A percentile compares a stretch with the other conserved stretches of the same genome.
Conservation (phyloP, 331 rosid genomes). For the Rhamnella rubrinervis region DNA sequence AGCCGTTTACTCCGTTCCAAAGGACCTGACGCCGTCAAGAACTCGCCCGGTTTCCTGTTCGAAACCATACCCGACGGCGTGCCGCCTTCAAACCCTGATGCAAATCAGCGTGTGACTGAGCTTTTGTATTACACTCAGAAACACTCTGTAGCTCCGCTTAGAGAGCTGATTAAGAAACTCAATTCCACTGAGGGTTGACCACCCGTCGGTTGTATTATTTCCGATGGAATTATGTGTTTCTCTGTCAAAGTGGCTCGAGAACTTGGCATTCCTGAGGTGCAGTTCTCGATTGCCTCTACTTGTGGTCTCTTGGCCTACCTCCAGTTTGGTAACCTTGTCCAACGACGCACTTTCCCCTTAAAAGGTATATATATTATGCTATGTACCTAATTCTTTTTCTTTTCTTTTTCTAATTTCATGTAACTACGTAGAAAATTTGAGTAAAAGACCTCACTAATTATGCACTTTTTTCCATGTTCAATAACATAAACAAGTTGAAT, state of each 20-base stretch:
- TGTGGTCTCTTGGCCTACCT: conserved; percentile 22
- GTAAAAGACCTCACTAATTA: too few relatives aligned
- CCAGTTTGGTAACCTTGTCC: conserved; percentile 14
- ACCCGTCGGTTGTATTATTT: conserved; percentile 19
- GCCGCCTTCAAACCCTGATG: conserved; percentile 18
- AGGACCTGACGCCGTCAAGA: conserved; percentile 16
- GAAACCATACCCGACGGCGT: conserved; percentile 22
- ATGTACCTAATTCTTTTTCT: background rate
- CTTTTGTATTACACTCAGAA: conserved; percentile 25
- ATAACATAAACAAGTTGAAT: too few relatives aligned
- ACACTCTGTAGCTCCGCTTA: conserved; percentile 16
- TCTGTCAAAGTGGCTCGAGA: conserved; percentile 14
- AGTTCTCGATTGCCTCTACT: conserved; percentile 30
- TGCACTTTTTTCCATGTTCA: too few relatives aligned
- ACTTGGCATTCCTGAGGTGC: conserved; percentile 22
- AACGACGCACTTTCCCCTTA: conserved; percentile 16
- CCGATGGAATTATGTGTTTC: conserved; percentile 24
- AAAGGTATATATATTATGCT: background rate
- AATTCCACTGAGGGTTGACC: conserved; percentile 17
- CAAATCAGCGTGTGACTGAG: conserved; percentile 24
- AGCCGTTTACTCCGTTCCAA: conserved; percentile 14
- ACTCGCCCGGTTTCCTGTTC: conserved; percentile 6
- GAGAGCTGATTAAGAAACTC: conserved; percentile 25
- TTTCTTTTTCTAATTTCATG: background rate
- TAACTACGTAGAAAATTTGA: too few relatives aligned